Base-by-base conservation (phyloP, 306 rosid genomes). In the Cercis canadensis region DNA sequence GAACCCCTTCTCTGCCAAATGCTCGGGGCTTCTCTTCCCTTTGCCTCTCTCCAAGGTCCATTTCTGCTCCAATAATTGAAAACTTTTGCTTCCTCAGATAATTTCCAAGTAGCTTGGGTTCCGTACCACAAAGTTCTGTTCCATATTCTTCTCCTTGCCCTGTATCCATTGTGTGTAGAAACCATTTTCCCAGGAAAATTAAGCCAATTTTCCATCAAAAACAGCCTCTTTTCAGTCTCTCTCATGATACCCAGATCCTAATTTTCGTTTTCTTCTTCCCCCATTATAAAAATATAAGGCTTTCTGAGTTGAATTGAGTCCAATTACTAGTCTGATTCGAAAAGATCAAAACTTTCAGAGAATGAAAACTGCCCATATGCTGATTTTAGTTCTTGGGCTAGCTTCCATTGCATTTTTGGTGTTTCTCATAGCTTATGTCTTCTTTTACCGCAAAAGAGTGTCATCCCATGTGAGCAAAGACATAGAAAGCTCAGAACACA, bases 401-500 rank as follows among this genome's bases (percentile, higher is more conserved):
- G 65, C 72, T 29, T 79, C 79, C 55, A 56, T 78, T 17, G 44
- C 76, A 66, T 39, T 78, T 41, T 14, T 89, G 40, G 62, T 77
- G 11, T 33, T 92, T 79, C 18, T 91, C 54, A 49, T 77, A 5
- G 58, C 84, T 29, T 78, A 78, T 41, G 32, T 85, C 68, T 85
- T 85, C 49, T 68, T 74, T 65, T 81, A 53, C 82, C 45, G 78
- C 78, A 85, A 57, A 40, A 84, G 81, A 37, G 29, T 51, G 5
- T 56, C 69, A 51, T 65, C 40, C 36, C 34, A 67, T 66, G 92
- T 80, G 50, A 66, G 18, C 6, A 52, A 76, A 43, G 99, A 94
- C 64, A 65, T 87, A 43, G 99, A 91, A 50, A 86, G 70, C 36
- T 44, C 68, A 37, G 96, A 79, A 61, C 43, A 76, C 59, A 74